Evolutionary conservation across 805 yeast genomes (phyloP).

Genomic region (Ogataea pilisensis): DNA sequence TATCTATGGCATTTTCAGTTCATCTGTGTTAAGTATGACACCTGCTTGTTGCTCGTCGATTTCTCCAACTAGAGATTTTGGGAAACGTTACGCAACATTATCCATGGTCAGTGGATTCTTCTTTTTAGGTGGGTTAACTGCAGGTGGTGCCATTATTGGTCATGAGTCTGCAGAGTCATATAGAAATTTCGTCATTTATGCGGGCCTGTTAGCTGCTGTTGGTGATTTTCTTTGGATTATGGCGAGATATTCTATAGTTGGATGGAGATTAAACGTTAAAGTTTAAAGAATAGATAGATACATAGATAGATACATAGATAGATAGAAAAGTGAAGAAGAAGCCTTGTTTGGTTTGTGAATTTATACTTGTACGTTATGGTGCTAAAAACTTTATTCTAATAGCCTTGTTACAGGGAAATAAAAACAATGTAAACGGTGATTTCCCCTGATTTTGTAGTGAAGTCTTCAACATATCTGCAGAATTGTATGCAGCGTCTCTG

Average conservation of each 20-base stretch:
- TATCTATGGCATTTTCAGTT: slow-evolving; percentile 50
- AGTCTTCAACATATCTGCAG: too few relatives aligned
- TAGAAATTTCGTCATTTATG: slow-evolving; percentile 34
- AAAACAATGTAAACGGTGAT: too few relatives aligned
- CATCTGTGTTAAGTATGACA: slow-evolving; percentile 52
- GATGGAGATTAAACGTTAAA: slow-evolving; percentile 29
- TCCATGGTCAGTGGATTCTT: slow-evolving; percentile 28
- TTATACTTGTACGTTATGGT: too few relatives aligned
- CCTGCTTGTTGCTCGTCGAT: slow-evolving; percentile 61
- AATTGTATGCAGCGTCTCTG: too few relatives aligned
- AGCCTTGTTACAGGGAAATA: too few relatives aligned
- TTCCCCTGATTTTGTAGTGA: too few relatives aligned
- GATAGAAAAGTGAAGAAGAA: too few relatives aligned
- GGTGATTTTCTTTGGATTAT: slow-evolving; percentile 38
- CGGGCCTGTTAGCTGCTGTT: slow-evolving; percentile 33
- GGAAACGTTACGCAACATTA: slow-evolving; percentile 25
- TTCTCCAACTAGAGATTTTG: slow-evolving; percentile 34
- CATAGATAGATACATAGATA: too few relatives aligned
- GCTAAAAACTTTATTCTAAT: too few relatives aligned
- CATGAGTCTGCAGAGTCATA: slow-evolving; percentile 32
- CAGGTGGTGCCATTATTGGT: slow-evolving; percentile 33
- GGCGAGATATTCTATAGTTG: slow-evolving; percentile 45
- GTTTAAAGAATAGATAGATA: slow-evolving; percentile 3
- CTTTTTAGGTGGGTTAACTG: slow-evolving; percentile 29
- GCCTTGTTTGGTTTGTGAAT: too few relatives aligned